A percentile compares a stretch with the other conserved stretches of the same genome.
Conservation (phyloP, 192 early-diverging fungal species). For the Cetraspora pellucida region DNA sequence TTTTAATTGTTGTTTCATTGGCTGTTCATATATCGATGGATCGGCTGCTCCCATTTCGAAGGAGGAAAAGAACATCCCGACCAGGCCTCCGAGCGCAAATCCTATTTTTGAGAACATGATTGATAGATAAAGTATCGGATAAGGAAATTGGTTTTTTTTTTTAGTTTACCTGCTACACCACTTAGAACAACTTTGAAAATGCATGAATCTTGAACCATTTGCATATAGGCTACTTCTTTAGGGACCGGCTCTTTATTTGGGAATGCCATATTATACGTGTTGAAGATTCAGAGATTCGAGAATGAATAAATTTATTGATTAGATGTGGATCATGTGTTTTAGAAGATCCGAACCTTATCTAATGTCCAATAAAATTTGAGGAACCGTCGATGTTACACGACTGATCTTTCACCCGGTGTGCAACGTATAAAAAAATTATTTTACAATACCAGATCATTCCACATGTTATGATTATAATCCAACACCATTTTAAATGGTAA, state of each 20-base stretch:
- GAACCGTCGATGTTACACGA: too few relatives aligned
- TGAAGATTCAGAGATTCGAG: too few relatives aligned
- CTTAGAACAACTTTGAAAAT: conserved; percentile 70
- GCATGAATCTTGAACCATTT: conserved; percentile 63
- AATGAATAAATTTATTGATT: too few relatives aligned
- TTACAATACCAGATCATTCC: too few relatives aligned
- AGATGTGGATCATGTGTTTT: too few relatives aligned
- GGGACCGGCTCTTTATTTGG: conserved; percentile 4
- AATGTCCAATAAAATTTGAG: too few relatives aligned
- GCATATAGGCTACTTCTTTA: conserved; percentile 15
- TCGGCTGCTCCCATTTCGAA: conserved; percentile 82
- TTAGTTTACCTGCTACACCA: conserved; percentile 64
- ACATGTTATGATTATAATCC: too few relatives aligned
- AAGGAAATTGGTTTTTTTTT: too few relatives aligned
- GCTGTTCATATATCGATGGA: conserved; percentile 61
- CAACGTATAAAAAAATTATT: too few relatives aligned
- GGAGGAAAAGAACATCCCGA: conserved; percentile 91
- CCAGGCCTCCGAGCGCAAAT: conserved; percentile 86
- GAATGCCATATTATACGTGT: background rate
- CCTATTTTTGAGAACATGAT: conserved; percentile 50
- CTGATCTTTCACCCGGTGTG: too few relatives aligned
- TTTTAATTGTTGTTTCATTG: conserved; percentile 86
- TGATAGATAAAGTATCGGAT: background rate
- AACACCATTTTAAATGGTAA: too few relatives aligned
- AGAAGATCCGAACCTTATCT: too few relatives aligned